Percentiles rank a stretch among this genome's conserved stretches.
These are phyloP conservation scores for Metschnikowia lochheadii DNA, from an alignment of 805 yeast genomes.

Conservation along the genomic window DNA sequence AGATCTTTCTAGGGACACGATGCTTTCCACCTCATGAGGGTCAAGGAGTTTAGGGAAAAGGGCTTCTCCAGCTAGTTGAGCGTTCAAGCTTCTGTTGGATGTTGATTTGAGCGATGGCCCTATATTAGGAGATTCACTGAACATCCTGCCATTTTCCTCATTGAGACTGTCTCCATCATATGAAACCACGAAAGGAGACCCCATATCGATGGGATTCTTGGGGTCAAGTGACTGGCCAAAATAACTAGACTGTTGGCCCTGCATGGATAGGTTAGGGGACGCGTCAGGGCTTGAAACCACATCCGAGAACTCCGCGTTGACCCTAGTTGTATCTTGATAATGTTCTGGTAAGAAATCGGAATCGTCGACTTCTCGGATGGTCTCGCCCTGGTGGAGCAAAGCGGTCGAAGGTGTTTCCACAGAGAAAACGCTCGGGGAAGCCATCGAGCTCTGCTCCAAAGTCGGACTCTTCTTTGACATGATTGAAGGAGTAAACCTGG, in stretches of 20 bases:
- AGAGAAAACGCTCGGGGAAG: conserved; percentile 6
- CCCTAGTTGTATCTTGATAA: conserved; percentile 7
- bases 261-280: background rate
- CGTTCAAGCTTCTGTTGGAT: conserved; percentile 11
- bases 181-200: conserved; percentile 32
- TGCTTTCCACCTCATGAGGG: conserved; percentile 67
- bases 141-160: background rate
- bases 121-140: background rate
- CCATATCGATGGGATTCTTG: conserved; percentile 15
- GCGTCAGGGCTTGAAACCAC: background rate
- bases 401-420: conserved; percentile 9
- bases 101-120: background rate
- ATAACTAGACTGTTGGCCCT: conserved; percentile 1
- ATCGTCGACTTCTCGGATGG: conserved; percentile 20
- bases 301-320: background rate
- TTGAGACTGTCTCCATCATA: conserved; percentile 9
- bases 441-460: background rate
- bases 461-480: background rate
- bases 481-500: background rate
- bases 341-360: conserved; percentile 16
- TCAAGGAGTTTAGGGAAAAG: conserved; percentile 69
- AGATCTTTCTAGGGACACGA: conserved; percentile 66
- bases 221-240: conserved; percentile 12
- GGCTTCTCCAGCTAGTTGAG: conserved; percentile 43
- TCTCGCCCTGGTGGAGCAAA: conserved; percentile 8